These are phyloP conservation scores for Neurospora sp. DNA, from an alignment of 495 filamentous ascomycete genomes.

Conservation along the genomic window DNA sequence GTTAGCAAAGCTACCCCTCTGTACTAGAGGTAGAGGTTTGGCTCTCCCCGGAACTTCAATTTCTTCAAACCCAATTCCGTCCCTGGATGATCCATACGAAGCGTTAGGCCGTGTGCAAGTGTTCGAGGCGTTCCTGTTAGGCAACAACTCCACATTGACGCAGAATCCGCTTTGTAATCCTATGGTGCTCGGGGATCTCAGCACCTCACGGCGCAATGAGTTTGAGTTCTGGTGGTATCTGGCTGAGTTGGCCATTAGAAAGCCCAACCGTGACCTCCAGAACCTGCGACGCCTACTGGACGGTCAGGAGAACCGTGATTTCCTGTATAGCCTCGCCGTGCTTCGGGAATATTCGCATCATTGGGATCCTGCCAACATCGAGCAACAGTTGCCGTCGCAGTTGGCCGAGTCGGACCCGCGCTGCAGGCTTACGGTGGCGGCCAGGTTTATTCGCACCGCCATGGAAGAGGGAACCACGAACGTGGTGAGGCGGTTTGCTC, in stretches of 20 bases:
- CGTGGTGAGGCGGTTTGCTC: slow-evolving; percentile 66
- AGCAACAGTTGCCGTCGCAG: slow-evolving; percentile 47
- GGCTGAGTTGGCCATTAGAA: slow-evolving; percentile 45
- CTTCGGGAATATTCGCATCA: slow-evolving; percentile 62
- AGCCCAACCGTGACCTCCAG: slow-evolving; percentile 45
- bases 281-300: slow-evolving; percentile 57
- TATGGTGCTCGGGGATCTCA: slow-evolving; percentile 27
- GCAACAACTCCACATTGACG: slow-evolving; percentile 42
- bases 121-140: slow-evolving; percentile 64
- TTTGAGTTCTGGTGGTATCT: slow-evolving; percentile 74
- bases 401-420: slow-evolving; percentile 61
- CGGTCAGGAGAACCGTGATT: slow-evolving; percentile 78
- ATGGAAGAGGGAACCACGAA: slow-evolving; percentile 66
- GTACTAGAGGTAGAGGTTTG: slow-evolving; percentile 13
- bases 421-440: slow-evolving; percentile 67
- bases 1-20: slow-evolving; percentile 32
- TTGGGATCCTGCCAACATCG: slow-evolving; percentile 51
- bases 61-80: neutral
- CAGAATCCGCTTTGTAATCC: slow-evolving; percentile 41
- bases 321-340: slow-evolving; percentile 80
- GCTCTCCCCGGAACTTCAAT: slow-evolving; percentile 15
- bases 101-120: slow-evolving; percentile 57
- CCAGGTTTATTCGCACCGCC: slow-evolving; percentile 63
- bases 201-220: slow-evolving; percentile 49
- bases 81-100: slow-evolving; percentile 46